Conservation (phyloP, 176 grass and related monocot genomes). For the Avena sativa region DNA sequence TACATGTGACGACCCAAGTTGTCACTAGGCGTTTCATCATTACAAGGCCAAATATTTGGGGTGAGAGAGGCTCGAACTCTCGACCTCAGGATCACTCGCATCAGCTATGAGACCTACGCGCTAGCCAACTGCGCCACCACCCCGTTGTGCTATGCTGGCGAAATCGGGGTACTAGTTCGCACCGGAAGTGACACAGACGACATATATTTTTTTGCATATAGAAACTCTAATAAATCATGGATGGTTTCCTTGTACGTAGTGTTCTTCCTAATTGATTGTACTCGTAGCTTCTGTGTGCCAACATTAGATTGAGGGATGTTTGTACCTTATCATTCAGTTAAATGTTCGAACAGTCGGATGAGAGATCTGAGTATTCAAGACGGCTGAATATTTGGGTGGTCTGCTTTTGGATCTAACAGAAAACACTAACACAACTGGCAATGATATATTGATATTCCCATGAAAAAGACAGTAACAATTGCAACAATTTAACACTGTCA, state of each 20-base stretch:
- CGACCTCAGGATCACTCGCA: conserved; percentile 85
- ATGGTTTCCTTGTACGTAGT: not conserved
- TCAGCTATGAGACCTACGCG: conserved; percentile 71
- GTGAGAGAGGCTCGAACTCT: conserved; percentile 98
- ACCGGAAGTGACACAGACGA: too few species aligned
- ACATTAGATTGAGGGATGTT: not conserved
- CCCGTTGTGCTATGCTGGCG: not conserved
- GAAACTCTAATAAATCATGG: not conserved
- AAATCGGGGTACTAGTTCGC: fast-evolving
- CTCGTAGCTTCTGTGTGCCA: not conserved
- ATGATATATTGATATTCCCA: not conserved
- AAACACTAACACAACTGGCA: not conserved
- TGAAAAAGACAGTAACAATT: not conserved
- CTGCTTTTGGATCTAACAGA: not conserved
- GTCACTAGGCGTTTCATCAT: too few species aligned
- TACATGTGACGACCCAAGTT: too few species aligned
- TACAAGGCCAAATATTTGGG: conserved; percentile 38
- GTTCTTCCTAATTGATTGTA: not conserved
- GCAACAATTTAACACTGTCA: not conserved
- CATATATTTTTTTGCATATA: too few species aligned
- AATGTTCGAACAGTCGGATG: not conserved
- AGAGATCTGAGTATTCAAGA: not conserved
- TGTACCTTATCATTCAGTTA: not conserved
- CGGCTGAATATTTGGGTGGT: not conserved
- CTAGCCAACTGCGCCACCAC: conserved; percentile 80